Percentiles rank a stretch among this genome's conserved stretches.
These are phyloP conservation scores for Colletotrichum tanaceti DNA, from an alignment of 2,329 filamentous ascomycete species.

Conservation along the genomic window DNA sequence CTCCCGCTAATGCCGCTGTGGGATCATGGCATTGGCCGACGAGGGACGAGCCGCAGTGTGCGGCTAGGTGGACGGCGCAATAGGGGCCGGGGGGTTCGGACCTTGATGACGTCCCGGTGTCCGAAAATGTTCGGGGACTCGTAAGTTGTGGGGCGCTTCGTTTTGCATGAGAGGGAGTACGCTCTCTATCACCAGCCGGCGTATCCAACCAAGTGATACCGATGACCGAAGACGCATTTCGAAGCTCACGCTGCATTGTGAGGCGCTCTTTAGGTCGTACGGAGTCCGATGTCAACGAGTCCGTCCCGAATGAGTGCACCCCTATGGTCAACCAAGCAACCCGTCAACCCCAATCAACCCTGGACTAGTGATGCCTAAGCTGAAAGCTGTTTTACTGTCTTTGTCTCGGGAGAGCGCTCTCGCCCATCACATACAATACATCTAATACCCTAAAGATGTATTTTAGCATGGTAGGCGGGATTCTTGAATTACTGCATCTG, in stretches of 20 bases:
- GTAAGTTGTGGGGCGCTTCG: not conserved
- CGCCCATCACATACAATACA: accelerated
- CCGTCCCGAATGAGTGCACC: not conserved
- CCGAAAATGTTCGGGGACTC: slow-evolving; percentile 17
- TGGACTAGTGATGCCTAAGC: too few species aligned
- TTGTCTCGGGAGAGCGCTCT: not conserved
- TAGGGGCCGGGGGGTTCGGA: slow-evolving; percentile 20
- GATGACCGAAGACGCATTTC: not conserved
- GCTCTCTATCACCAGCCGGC: too few species aligned
- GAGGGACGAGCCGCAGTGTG: slow-evolving; percentile 9
- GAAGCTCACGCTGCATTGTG: not conserved
- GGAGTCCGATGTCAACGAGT: too few species aligned
- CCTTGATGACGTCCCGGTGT: slow-evolving; percentile 14
- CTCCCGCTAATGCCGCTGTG: slow-evolving; percentile 38
- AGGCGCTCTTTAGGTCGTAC: not conserved
- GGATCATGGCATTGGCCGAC: slow-evolving; percentile 34
- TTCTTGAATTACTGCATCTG: slow-evolving; percentile 16
- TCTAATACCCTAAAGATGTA: not conserved
- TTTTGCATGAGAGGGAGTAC: too few species aligned
- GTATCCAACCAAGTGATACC: not conserved
- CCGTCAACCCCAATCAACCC: too few species aligned
- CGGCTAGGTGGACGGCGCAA: slow-evolving; percentile 15
- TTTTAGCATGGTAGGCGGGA: not conserved
- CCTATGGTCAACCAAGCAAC: too few species aligned
- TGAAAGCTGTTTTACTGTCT: not conserved